phyloP scores from a whole-genome alignment of 2,329 filamentous ascomycete genomes.

The Colletotrichum sp. region DNA sequence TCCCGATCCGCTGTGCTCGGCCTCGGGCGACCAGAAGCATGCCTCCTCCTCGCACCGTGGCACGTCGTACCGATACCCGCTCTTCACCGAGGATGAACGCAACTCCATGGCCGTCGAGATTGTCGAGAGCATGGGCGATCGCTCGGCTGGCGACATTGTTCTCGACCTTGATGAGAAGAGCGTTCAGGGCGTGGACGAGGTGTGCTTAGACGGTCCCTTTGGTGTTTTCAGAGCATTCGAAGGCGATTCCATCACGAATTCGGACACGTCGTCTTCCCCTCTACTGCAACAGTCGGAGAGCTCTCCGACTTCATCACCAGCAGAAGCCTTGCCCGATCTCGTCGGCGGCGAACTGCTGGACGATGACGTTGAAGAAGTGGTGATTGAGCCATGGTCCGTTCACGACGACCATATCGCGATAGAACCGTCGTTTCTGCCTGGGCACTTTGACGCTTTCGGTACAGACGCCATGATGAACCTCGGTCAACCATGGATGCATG shows the following conservation, averaged over 20 bases:
- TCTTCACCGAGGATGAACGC: conserved; percentile 43
- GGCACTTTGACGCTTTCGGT: not conserved
- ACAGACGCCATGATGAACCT: not conserved
- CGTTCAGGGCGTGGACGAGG: not conserved
- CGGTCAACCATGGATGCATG: not conserved
- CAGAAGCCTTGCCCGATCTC: not conserved
- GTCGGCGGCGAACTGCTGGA: not conserved
- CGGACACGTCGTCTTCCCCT: not conserved
- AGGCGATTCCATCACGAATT: not conserved
- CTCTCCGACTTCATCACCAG: not conserved
- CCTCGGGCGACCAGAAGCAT: not conserved
- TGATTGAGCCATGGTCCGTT: not conserved
- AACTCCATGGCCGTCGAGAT: conserved; percentile 37
- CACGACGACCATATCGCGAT: not conserved
- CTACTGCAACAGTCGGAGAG: not conserved
- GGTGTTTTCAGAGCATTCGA: conserved; percentile 17
- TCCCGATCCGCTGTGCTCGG: conserved; percentile 26
- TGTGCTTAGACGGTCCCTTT: conserved; percentile 15
- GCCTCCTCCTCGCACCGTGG: conserved; percentile 9
- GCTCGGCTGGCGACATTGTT: conserved; percentile 25
- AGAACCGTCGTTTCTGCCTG: not conserved
- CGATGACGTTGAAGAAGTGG: not conserved
- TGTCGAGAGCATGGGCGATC: conserved; percentile 31
- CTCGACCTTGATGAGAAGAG: conserved; percentile 26
- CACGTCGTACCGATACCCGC: conserved; percentile 42